These are phyloP conservation scores for Gossypium davidsonii DNA, from an alignment of 441 rosid genomes.

Conservation along the genomic window DNA sequence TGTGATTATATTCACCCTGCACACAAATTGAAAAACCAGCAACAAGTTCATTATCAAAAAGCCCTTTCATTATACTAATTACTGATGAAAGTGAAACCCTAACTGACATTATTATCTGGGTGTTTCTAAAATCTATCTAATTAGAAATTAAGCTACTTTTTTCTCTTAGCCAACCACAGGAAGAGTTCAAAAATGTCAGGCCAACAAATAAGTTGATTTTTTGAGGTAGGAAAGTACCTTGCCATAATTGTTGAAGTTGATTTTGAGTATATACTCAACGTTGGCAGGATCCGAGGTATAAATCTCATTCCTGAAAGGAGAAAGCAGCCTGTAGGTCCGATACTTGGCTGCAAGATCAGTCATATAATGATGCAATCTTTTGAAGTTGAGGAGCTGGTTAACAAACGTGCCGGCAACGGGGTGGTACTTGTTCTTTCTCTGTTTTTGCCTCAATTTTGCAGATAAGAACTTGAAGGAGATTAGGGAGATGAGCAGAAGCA, in stretches of 20 bases:
- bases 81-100: background rate
- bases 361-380: slow-evolving; percentile 55
- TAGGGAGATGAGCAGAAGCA: slow-evolving; percentile 16
- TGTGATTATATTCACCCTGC: slow-evolving; percentile 31
- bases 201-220: background rate
- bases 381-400: slow-evolving; percentile 55
- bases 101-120: background rate
- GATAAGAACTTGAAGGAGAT: slow-evolving; percentile 5
- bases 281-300: slow-evolving; percentile 52
- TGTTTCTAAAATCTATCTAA: background rate
- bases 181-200: background rate
- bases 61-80: background rate
- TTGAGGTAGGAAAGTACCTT: slow-evolving; percentile 28
- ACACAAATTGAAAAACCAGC: slow-evolving; percentile 1
- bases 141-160: background rate
- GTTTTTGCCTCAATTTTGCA: background rate
- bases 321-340: slow-evolving; percentile 27
- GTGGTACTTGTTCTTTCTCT: slow-evolving; percentile 28
- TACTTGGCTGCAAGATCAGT: slow-evolving; percentile 36
- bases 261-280: slow-evolving; percentile 60
- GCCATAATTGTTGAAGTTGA: slow-evolving; percentile 51
- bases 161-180: background rate
- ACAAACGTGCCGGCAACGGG: slow-evolving; percentile 50
- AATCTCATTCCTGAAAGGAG: slow-evolving; percentile 32
- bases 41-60: background rate